Percentiles rank a stretch among this genome's conserved stretches.
Evolutionary conservation across 2,329 filamentous ascomycete species (phyloP).

Genomic region (Trematosphaeria pertusa): DNA sequence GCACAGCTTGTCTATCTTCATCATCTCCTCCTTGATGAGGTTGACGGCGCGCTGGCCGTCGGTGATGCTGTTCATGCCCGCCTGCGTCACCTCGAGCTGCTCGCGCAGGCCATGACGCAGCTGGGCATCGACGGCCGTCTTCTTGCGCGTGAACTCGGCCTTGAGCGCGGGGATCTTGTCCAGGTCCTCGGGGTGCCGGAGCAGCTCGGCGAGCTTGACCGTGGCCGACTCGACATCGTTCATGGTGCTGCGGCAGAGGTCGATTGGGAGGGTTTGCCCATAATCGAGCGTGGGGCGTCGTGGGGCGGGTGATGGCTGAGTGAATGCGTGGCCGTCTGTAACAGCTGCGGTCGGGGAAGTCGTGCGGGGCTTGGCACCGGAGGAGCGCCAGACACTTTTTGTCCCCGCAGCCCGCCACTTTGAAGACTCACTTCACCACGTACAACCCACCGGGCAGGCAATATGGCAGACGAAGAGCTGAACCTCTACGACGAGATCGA

Average conservation of each 20-base stretch:
- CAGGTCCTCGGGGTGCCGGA: constrained; percentile 94
- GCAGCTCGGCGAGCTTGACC: constrained; percentile 87
- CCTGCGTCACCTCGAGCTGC: constrained; percentile 92
- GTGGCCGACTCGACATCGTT: constrained; percentile 67
- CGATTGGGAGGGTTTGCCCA: constrained; percentile 21
- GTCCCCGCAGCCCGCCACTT: constrained; percentile 12
- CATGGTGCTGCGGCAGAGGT: constrained; percentile 52
- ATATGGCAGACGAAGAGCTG: constrained; percentile 45
- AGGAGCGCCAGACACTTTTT: constrained; percentile 4
- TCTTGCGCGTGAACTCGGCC: constrained; percentile 92
- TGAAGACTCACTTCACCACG: constrained; percentile 7
- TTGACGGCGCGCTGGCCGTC: constrained; percentile 92
- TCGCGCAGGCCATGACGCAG: constrained; percentile 87
- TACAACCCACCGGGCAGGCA: constrained; percentile 2
- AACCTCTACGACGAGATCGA: constrained; percentile 97
- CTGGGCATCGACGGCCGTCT: constrained; percentile 87
- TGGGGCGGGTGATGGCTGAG: constrained; percentile 6
- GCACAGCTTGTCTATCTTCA: constrained; percentile 97
- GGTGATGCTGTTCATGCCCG: constrained; percentile 85
- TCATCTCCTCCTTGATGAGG: constrained; percentile 96
- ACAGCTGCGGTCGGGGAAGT: constrained; percentile 1
- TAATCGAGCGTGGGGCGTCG: constrained; percentile 17
- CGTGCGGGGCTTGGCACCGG: constrained; percentile 8
- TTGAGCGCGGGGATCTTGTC: constrained; percentile 93
- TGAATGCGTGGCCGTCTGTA: constrained; percentile 6